Conservation (phyloP, 1,284 basidiomycete genomes). For the Ceratorhiza oryzae-sativae region DNA sequence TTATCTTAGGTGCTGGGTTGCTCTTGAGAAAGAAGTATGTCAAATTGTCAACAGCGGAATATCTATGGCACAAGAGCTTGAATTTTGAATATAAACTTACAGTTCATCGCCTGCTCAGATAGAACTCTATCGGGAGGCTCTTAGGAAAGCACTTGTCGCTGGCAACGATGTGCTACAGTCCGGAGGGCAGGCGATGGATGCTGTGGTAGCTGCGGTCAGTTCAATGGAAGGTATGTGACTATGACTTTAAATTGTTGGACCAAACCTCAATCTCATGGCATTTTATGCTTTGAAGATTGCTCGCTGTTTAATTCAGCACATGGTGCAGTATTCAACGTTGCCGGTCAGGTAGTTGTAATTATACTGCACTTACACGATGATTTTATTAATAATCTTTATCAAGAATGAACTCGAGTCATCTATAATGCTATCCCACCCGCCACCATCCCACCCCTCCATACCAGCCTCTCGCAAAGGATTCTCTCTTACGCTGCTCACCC, state of each 20-base stretch:
- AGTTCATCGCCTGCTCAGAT: slow-evolving; percentile 69
- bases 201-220: slow-evolving; percentile 76
- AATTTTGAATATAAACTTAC: background rate
- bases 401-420: slow-evolving; percentile 83
- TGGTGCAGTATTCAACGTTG: slow-evolving; percentile 81
- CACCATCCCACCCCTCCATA: slow-evolving; percentile 65
- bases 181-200: slow-evolving; percentile 82
- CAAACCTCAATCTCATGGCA: background rate
- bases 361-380: background rate
- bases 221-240: slow-evolving; percentile 69
- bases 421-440: slow-evolving; percentile 78
- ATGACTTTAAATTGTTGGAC: background rate
- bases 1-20: slow-evolving; percentile 23
- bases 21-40: slow-evolving; percentile 55
- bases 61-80: slow-evolving; percentile 28
- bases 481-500: slow-evolving; percentile 70
- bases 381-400: background rate
- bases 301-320: slow-evolving; percentile 80
- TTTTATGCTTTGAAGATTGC: slow-evolving; percentile 58
- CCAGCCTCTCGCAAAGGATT: slow-evolving; percentile 65
- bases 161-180: slow-evolving; percentile 68
- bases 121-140: slow-evolving; percentile 62
- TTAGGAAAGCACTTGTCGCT: slow-evolving; percentile 63
- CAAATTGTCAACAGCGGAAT: background rate
- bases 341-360: slow-evolving; percentile 64